Conservation (phyloP, 2,329 filamentous ascomycete genomes). For the Pyricularia sp. region DNA sequence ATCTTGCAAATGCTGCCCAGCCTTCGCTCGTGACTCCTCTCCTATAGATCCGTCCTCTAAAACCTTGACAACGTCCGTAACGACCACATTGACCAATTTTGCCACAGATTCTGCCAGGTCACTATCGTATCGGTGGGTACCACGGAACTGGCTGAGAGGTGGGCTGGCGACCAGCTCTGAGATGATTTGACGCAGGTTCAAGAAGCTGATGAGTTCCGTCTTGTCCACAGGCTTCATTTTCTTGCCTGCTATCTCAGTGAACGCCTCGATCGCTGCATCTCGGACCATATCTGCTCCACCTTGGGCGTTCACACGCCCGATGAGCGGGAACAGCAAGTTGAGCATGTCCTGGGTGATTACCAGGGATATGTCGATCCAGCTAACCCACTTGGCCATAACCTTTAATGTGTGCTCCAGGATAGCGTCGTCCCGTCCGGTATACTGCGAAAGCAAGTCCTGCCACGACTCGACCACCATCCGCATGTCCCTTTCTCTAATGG, state of each 20-base stretch:
- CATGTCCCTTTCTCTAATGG: constrained; percentile 76
- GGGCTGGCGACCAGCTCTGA: constrained; percentile 75
- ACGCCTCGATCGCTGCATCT: constrained; percentile 83
- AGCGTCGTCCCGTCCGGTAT: constrained; percentile 53
- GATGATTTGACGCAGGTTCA: constrained; percentile 78
- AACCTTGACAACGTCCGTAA: constrained; percentile 76
- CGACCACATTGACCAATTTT: constrained; percentile 83
- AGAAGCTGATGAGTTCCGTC: constrained; percentile 81
- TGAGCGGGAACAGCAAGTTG: constrained; percentile 69
- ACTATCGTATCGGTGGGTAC: constrained; percentile 80
- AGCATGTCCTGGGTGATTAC: constrained; percentile 87
- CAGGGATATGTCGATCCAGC: constrained; percentile 94
- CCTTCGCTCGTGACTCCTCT: constrained; percentile 54
- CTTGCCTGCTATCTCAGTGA: constrained; percentile 92
- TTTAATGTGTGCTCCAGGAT: constrained; percentile 81
- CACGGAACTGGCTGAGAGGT: constrained; percentile 63
- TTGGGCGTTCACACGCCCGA: constrained; percentile 56
- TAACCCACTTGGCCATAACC: constrained; percentile 93
- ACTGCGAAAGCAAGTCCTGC: constrained; percentile 78
- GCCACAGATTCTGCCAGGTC: constrained; percentile 91
- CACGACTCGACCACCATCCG: constrained; percentile 78
- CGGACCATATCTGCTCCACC: constrained; percentile 64
- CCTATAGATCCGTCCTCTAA: constrained; percentile 55
- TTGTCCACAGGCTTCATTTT: constrained; percentile 95
- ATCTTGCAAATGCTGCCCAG: constrained; percentile 67